Percentiles rank a stretch among this genome's conserved stretches.
Conservation (phyloP, 2,329 filamentous ascomycete genomes). For the Seiridium cupressi region DNA sequence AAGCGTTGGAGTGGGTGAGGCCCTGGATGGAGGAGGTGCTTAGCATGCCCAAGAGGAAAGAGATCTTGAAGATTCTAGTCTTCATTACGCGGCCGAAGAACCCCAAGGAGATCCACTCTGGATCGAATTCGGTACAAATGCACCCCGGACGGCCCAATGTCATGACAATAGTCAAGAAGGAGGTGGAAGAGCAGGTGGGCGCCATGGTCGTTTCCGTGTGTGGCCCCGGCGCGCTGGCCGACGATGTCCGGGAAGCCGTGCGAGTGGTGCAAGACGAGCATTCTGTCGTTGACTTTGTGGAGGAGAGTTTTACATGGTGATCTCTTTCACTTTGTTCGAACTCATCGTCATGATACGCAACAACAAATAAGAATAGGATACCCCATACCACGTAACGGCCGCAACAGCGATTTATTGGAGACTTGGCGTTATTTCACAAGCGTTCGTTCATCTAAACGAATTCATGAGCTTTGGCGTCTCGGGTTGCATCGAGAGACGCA, state of each 20-base stretch:
- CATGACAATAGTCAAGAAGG: constrained; percentile 73
- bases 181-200: constrained; percentile 78
- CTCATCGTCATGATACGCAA: background rate
- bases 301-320: constrained; percentile 73
- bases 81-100: constrained; percentile 88
- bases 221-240: constrained; percentile 71
- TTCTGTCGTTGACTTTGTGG: constrained; percentile 69
- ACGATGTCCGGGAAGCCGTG: constrained; percentile 71
- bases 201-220: constrained; percentile 87
- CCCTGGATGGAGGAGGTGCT: constrained; percentile 79
- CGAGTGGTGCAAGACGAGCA: constrained; percentile 58
- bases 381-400: background rate
- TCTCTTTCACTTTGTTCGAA: background rate
- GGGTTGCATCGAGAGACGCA: background rate
- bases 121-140: constrained; percentile 83
- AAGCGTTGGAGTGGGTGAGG: constrained; percentile 89
- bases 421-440: background rate
- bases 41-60: constrained; percentile 74
- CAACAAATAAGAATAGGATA: background rate
- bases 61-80: constrained; percentile 81
- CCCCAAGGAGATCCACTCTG: constrained; percentile 75
- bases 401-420: background rate
- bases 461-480: background rate
- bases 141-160: constrained; percentile 87
- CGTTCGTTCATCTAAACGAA: background rate